These are phyloP conservation scores for Xylaria sp. DNA, from an alignment of 495 filamentous ascomycete genomes.

Conservation along the genomic window DNA sequence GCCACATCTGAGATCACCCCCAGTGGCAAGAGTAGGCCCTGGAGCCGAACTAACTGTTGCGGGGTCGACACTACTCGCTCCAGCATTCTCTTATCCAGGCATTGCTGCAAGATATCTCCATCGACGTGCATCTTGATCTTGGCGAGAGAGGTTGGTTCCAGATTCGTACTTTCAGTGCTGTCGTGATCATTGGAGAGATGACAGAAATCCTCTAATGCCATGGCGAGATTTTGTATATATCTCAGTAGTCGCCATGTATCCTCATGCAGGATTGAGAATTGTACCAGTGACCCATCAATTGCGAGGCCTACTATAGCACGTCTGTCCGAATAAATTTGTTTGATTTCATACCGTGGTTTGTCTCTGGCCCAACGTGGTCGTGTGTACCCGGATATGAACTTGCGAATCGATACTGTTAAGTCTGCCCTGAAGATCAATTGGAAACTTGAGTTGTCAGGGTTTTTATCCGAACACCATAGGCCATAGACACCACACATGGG, in stretches of 20 bases:
- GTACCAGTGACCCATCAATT: constrained; percentile 69
- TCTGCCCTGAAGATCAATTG: constrained; percentile 58
- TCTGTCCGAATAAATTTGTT: constrained; percentile 39
- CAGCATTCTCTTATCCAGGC: constrained; percentile 56
- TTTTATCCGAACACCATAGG: constrained; percentile 54
- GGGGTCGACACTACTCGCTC: constrained; percentile 49
- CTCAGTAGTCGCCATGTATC: constrained; percentile 66
- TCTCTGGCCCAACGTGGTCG: constrained; percentile 50
- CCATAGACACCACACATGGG: constrained; percentile 56
- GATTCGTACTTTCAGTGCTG: constrained; percentile 12
- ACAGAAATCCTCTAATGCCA: constrained; percentile 1
- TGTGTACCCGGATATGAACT: constrained; percentile 51
- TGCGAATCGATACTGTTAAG: constrained; percentile 56
- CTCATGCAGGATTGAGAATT: constrained; percentile 62
- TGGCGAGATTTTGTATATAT: constrained; percentile 67
- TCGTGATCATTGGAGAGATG: not conserved
- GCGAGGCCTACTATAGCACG: constrained; percentile 65
- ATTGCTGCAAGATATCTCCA: constrained; percentile 67
- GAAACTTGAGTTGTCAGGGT: constrained; percentile 44
- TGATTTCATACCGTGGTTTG: constrained; percentile 36
- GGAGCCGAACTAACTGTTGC: constrained; percentile 37
- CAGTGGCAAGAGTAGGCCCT: constrained; percentile 45
- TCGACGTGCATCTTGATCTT: constrained; percentile 67
- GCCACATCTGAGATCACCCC: constrained; percentile 37
- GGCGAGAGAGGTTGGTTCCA: constrained; percentile 38